Evolutionary conservation across 331 rosid species (phyloP), one percentile per base, ranked within the genome.

Genomic region (Spiraea crenata): DNA sequence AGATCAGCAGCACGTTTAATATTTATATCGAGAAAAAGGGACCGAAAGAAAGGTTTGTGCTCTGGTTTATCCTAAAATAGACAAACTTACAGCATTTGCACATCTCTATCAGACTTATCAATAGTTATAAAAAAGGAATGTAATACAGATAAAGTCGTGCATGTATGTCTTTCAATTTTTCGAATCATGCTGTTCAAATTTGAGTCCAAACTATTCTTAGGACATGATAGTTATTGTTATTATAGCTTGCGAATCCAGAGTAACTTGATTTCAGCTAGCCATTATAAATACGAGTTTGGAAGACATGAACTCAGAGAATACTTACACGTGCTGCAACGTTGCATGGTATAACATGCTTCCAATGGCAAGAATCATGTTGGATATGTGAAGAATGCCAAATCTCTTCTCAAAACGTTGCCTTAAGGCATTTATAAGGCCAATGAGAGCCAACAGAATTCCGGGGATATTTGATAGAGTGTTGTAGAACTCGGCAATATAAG

Each of bases 261-360:
- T 39, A 25, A 13, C 38, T 37, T 49, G 35, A 12, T 13, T 39
- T 47, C 44, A 48, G 57, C 31, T 9, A 4, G 3, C 16, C n/a
- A 37, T n/a, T 6, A 12, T 49, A 35, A n/a, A 16, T 14, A 7
- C 20, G 15, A 68, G 1, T 4, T 38, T 8, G 55, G 45, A 76
- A 72, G 56, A 60, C 47, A 10, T 47, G 20, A 73, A 71, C 39
- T 34, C 57, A 58, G 65, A 75, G 16, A 46, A 54, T 70, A 84
- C 98, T 92, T 80, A 92, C 95, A 81, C 80, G 35, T 55, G 84
- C 69, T 87, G 98, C 75, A 92, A 83, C 0, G 98, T 92, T 60
- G 96, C 93, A 80, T 92, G 98, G 88, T 84, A 87, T 77, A 87
- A 61, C 92, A 92, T 87, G 80, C 89, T 92, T 72, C 98, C 98